Conservation (phyloP, 1,284 basidiomycete species). For the Puccinia triticina region DNA sequence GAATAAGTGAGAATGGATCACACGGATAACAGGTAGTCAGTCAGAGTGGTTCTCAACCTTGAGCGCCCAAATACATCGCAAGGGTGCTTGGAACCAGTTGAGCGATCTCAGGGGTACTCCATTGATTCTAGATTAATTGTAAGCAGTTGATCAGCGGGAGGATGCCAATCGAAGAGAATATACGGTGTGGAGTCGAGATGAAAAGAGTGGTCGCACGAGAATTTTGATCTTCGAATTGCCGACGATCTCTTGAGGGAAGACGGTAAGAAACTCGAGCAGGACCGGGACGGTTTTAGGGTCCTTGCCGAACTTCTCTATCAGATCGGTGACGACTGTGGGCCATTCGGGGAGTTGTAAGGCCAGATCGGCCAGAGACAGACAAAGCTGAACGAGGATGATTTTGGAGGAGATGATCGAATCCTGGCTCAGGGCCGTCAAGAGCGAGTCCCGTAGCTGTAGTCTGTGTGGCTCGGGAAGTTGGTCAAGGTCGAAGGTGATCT, state of each 20-base stretch:
- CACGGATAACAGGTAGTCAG: background rate
- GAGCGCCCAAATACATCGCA: constrained; percentile 48
- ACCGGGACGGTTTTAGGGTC: constrained; percentile 80
- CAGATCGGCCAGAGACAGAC: constrained; percentile 83
- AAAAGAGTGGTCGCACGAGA: constrained; percentile 62
- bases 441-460: constrained; percentile 80
- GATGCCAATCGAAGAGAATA: background rate
- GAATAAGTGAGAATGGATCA: background rate
- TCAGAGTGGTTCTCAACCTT: constrained; percentile 3
- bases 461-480: constrained; percentile 77
- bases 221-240: constrained; percentile 85
- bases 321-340: constrained; percentile 75
- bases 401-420: constrained; percentile 71
- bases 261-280: constrained; percentile 84
- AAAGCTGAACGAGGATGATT: constrained; percentile 85
- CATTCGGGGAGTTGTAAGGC: constrained; percentile 90
- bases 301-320: constrained; percentile 84
- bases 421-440: constrained; percentile 74
- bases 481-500: constrained; percentile 94
- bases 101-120: constrained; percentile 36
- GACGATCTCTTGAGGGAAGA: constrained; percentile 86
- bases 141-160: constrained; percentile 3
- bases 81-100: constrained; percentile 43
- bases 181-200: background rate
- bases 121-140: constrained; percentile 40